A percentile compares a stretch with the other conserved stretches of the same genome.
These are phyloP conservation scores for Akanthomyces lecanii DNA, from an alignment of 2,329 filamentous ascomycete genomes.

Conservation along the genomic window DNA sequence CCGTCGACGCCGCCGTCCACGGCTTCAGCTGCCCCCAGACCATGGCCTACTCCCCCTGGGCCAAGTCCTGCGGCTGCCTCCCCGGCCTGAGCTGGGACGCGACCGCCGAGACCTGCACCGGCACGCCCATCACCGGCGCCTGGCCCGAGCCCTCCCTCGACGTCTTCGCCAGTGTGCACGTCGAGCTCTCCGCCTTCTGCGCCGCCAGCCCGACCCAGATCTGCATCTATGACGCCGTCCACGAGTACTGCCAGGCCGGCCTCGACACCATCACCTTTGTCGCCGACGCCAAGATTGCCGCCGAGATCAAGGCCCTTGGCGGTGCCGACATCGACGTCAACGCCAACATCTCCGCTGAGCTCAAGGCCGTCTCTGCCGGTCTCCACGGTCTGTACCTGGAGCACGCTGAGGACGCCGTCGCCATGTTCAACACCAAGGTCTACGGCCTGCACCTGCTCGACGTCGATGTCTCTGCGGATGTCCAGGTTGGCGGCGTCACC, in stretches of 20 bases:
- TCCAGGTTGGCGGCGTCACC: constrained; percentile 25
- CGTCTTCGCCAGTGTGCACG: constrained; percentile 25
- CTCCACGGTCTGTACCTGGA: constrained; percentile 33
- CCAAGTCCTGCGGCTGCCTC: constrained; percentile 39
- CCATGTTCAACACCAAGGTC: constrained; percentile 35
- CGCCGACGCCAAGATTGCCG: constrained; percentile 27
- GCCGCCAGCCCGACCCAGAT: constrained; percentile 34
- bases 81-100: constrained; percentile 39
- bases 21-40: constrained; percentile 30
- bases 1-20: constrained; percentile 15
- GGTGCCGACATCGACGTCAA: constrained; percentile 22
- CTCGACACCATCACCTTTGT: constrained; percentile 32
- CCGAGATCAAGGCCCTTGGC: constrained; percentile 25
- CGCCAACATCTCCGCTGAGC: constrained; percentile 26
- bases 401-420: constrained; percentile 28
- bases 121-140: constrained; percentile 26
- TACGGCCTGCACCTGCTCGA: constrained; percentile 26
- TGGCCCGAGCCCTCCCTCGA: constrained; percentile 31
- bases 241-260: constrained; percentile 34
- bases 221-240: constrained; percentile 30
- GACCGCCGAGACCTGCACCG: constrained; percentile 25
- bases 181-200: constrained; percentile 31
- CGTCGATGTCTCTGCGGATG: constrained; percentile 17
- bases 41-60: constrained; percentile 37
- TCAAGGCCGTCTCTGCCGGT: constrained; percentile 31